Percentiles rank a stretch among this genome's conserved stretches.
Conservation (phyloP, 768 basidiomycete genomes). For the Phylloporus sp. region DNA sequence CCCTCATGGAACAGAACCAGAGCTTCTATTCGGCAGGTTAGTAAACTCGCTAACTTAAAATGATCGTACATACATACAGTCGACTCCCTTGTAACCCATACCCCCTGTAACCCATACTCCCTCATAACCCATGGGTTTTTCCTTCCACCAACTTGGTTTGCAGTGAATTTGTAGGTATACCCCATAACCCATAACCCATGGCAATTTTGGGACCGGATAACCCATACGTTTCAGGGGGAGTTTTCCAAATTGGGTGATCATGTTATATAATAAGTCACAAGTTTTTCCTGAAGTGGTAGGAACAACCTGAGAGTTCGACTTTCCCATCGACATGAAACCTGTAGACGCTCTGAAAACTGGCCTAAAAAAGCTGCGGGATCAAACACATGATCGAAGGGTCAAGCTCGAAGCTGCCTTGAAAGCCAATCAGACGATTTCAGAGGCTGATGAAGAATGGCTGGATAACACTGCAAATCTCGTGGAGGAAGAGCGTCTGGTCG, state of each 20-base stretch:
- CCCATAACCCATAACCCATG: slow-evolving; percentile 2
- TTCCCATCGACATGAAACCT: slow-evolving; percentile 3
- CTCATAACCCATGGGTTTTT: background rate
- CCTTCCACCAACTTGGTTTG: background rate
- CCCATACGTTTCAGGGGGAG: background rate
- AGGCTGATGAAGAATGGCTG: slow-evolving; percentile 21
- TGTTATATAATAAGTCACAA: slow-evolving; percentile 1
- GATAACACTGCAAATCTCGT: background rate
- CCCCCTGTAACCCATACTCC: background rate
- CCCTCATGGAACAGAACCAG: no score
- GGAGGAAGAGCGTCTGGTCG: background rate
- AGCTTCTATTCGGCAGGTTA: no score
- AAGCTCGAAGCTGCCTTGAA: slow-evolving; percentile 5
- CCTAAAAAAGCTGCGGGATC: slow-evolving; percentile 9
- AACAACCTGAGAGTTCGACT: background rate
- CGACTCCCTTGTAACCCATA: slow-evolving; percentile 1
- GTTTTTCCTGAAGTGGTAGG: background rate
- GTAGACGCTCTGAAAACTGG: slow-evolving; percentile 15
- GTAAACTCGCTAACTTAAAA: no score
- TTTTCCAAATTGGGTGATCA: slow-evolving; percentile 1
- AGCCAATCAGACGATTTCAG: slow-evolving; percentile 12
- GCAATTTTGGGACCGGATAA: background rate
- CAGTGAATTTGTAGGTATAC: background rate
- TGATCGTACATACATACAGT: no score
- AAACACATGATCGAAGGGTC: slow-evolving; percentile 6